These are phyloP conservation scores for Xylariaceae sp. DNA, from an alignment of 2,329 filamentous ascomycete genomes.

Conservation along the genomic window DNA sequence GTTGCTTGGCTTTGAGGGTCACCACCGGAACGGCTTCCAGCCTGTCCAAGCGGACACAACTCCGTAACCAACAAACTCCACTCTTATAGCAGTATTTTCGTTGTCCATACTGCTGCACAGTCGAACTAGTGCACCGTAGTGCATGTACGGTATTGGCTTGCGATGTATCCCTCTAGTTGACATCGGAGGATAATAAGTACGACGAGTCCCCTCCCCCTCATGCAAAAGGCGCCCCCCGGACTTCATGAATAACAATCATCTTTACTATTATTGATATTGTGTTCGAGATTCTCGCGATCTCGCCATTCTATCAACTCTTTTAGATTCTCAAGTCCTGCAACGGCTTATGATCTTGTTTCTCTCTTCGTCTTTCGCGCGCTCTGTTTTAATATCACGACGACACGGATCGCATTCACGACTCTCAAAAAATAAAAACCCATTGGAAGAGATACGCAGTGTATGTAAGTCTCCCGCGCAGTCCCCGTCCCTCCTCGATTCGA, in stretches of 20 bases:
- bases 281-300: slow-evolving; percentile 27
- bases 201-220: slow-evolving; percentile 26
- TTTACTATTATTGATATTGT: slow-evolving; percentile 27
- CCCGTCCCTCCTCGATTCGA: not conserved
- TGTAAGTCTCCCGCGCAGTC: not conserved
- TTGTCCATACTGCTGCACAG: slow-evolving; percentile 18
- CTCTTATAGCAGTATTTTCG: slow-evolving; percentile 24
- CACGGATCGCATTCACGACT: not conserved
- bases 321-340: slow-evolving; percentile 17
- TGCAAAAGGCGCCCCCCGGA: slow-evolving; percentile 27
- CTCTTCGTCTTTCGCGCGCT: not conserved
- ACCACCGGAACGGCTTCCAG: slow-evolving; percentile 31
- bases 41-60: slow-evolving; percentile 23
- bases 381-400: not conserved
- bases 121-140: not conserved
- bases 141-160: not conserved
- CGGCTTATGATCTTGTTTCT: slow-evolving; percentile 11
- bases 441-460: not conserved
- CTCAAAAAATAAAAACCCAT: not conserved
- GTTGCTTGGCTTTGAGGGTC: slow-evolving; percentile 29
- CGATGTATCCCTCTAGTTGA: slow-evolving; percentile 1
- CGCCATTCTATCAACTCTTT: slow-evolving; percentile 18
- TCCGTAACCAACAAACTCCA: slow-evolving; percentile 21
- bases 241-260: slow-evolving; percentile 27
- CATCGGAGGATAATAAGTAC: slow-evolving; percentile 24